These are phyloP conservation scores for Leccinellum rugosiceps DNA, from an alignment of 768 basidiomycete species.

Conservation along the genomic window DNA sequence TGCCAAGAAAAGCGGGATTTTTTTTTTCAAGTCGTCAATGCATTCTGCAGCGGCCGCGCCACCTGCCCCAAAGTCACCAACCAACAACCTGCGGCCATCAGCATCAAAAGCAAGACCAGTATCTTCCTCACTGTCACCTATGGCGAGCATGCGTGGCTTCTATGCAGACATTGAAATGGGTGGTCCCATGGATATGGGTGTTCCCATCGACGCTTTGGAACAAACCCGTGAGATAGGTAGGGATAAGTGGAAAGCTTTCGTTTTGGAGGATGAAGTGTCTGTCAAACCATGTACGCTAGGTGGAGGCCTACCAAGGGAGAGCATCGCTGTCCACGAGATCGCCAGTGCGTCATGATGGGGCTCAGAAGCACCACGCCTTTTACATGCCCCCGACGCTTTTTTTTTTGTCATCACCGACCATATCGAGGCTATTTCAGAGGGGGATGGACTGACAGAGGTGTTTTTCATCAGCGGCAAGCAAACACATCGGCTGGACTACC, in stretches of 20 bases:
- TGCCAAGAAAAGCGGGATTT: slow-evolving; percentile 55
- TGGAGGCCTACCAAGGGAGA: slow-evolving; percentile 56
- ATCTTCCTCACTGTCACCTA: slow-evolving; percentile 41
- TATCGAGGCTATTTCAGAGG: slow-evolving; percentile 66
- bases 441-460: slow-evolving; percentile 66
- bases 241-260: slow-evolving; percentile 52
- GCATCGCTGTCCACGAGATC: slow-evolving; percentile 55
- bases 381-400: slow-evolving; percentile 13
- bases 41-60: slow-evolving; percentile 33
- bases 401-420: slow-evolving; percentile 44
- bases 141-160: slow-evolving; percentile 49
- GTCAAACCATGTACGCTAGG: slow-evolving; percentile 58
- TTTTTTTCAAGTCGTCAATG: slow-evolving; percentile 32
- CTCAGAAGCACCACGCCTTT: slow-evolving; percentile 14
- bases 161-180: slow-evolving; percentile 41
- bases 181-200: slow-evolving; percentile 48
- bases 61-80: slow-evolving; percentile 10
- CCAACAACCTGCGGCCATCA: slow-evolving; percentile 16
- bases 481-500: slow-evolving; percentile 87
- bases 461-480: slow-evolving; percentile 59
- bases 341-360: slow-evolving; percentile 16
- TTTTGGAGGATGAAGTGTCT: slow-evolving; percentile 38
- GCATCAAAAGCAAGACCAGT: slow-evolving; percentile 24
- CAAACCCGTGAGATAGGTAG: slow-evolving; percentile 38
- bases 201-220: slow-evolving; percentile 53